Conservation (phyloP, 2,329 filamentous ascomycete species). For the Monascus ruber region DNA sequence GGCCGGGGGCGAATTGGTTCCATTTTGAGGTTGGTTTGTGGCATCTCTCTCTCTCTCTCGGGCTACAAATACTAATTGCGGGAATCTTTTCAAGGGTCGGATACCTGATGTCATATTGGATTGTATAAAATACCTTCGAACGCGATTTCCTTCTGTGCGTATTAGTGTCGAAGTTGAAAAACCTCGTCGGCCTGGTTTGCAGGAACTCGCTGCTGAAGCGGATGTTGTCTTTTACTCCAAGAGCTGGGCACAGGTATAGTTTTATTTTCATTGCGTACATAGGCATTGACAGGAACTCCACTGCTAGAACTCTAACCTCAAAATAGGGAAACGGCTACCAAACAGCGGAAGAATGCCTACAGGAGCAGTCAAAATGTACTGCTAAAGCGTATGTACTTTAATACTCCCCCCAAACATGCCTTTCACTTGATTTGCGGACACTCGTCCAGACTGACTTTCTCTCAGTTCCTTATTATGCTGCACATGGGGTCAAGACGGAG, state of each 20-base stretch:
- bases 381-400: slow-evolving; percentile 35
- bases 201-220: slow-evolving; percentile 48
- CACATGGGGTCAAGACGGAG: slow-evolving; percentile 49
- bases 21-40: slow-evolving; percentile 54
- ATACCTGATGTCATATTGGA: slow-evolving; percentile 49
- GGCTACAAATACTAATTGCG: neutral
- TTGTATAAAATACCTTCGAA: slow-evolving; percentile 49
- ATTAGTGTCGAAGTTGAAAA: slow-evolving; percentile 67
- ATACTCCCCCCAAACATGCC: neutral
- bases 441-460: neutral
- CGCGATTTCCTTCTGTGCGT: slow-evolving; percentile 30
- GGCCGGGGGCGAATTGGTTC: slow-evolving; percentile 43
- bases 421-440: neutral
- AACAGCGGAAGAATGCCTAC: slow-evolving; percentile 43
- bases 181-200: slow-evolving; percentile 49
- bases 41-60: neutral
- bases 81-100: slow-evolving; percentile 41
- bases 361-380: slow-evolving; percentile 28
- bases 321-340: slow-evolving; percentile 24
- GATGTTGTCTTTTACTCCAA: slow-evolving; percentile 65
- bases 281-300: neutral
- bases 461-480: slow-evolving; percentile 41
- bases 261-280: slow-evolving; percentile 11
- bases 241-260: slow-evolving; percentile 54
- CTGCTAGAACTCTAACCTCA: neutral